Evolutionary conservation across 2,329 filamentous ascomycete genomes (phyloP).

Genomic region (Hypocrella siamensis): DNA sequence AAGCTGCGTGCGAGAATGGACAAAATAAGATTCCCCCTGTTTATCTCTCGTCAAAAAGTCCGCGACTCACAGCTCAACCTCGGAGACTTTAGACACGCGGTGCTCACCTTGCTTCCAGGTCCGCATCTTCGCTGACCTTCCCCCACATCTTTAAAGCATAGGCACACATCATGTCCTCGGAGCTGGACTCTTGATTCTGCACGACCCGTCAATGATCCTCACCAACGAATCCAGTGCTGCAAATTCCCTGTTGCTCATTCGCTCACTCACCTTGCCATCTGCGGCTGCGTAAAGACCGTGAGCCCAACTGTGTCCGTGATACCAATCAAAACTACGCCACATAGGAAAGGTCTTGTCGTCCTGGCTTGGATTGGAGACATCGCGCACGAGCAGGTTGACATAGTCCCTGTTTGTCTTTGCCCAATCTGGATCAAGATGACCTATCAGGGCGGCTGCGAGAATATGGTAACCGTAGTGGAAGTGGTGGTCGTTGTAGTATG

Average conservation of each 20-base stretch:
- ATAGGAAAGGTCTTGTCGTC: slow-evolving; percentile 66
- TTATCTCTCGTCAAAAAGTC: not conserved
- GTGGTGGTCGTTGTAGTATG: slow-evolving; percentile 63
- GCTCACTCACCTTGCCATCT: slow-evolving; percentile 48
- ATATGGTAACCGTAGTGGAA: slow-evolving; percentile 84
- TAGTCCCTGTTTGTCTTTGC: slow-evolving; percentile 56
- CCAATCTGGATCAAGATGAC: slow-evolving; percentile 63
- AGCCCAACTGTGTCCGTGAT: slow-evolving; percentile 86
- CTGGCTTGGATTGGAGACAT: slow-evolving; percentile 60
- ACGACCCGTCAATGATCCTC: not conserved
- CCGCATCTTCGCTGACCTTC: slow-evolving; percentile 52
- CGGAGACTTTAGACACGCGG: not conserved
- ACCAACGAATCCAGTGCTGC: not conserved
- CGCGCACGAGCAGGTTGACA: slow-evolving; percentile 72
- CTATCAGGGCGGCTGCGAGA: slow-evolving; percentile 71
- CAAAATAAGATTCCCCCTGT: slow-evolving; percentile 65
- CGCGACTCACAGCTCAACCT: not conserved
- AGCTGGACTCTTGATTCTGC: slow-evolving; percentile 66
- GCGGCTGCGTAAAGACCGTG: slow-evolving; percentile 55
- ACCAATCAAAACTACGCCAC: slow-evolving; percentile 83
- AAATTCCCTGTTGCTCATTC: not conserved
- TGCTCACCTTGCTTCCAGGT: slow-evolving; percentile 57
- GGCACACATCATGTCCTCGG: slow-evolving; percentile 75
- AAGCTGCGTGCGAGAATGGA: slow-evolving; percentile 60
- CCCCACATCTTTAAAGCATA: slow-evolving; percentile 96